Evolutionary conservation across 306 rosid genomes (phyloP).

Genomic region (Trichosanthes cucumerina): DNA sequence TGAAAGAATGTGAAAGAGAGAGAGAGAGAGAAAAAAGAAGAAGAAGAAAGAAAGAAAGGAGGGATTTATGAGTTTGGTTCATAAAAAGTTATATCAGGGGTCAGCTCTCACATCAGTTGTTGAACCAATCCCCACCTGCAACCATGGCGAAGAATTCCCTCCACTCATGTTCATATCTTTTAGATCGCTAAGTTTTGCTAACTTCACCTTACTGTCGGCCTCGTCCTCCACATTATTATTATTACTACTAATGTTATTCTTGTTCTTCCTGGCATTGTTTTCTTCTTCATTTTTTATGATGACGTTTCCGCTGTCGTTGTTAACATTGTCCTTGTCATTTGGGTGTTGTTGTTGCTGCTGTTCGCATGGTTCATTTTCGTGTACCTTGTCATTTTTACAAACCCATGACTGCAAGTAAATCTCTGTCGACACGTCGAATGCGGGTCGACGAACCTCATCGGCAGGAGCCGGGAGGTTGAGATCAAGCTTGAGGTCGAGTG

Average conservation of each 20-base stretch:
- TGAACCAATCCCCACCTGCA: constrained; percentile 88
- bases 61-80: not conserved
- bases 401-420: constrained; percentile 58
- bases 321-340: constrained; percentile 19
- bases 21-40: no score
- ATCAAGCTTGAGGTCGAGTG: constrained; percentile 61
- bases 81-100: constrained; percentile 21
- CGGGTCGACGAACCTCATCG: constrained; percentile 12
- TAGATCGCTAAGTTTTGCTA: constrained; percentile 80
- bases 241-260: constrained; percentile 7
- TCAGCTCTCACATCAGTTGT: constrained; percentile 48
- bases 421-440: constrained; percentile 28
- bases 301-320: not conserved
- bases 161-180: constrained; percentile 58
- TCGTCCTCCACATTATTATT: constrained; percentile 35
- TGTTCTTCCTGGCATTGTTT: not conserved
- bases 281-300: constrained; percentile 10
- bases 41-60: not conserved
- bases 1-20: not conserved
- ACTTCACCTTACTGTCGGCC: constrained; percentile 62
- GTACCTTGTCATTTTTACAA: constrained; percentile 19
- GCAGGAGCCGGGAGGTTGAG: constrained; percentile 71
- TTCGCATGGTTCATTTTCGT: constrained; percentile 17
- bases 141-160: constrained; percentile 64
- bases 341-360: not conserved